Evolutionary conservation across 768 basidiomycete species (phyloP).

Genomic region (Steccherinum ochraceum): DNA sequence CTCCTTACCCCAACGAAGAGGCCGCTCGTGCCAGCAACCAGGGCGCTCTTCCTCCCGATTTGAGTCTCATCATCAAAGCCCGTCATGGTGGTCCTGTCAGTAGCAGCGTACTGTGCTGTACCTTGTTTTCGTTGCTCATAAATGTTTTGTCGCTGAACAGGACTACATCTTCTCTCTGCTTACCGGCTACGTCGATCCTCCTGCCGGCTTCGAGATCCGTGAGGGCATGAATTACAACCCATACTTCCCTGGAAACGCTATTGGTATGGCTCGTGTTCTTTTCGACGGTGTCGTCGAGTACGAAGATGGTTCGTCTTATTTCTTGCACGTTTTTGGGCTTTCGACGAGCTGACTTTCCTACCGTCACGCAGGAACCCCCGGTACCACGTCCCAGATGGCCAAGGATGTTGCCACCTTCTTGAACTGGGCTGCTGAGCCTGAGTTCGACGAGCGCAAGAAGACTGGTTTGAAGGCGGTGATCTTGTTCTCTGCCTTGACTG

Average conservation of each 20-base stretch:
- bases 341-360: not conserved
- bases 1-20: conserved; percentile 96
- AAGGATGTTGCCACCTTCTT: conserved; percentile 97
- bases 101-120: too few relatives aligned
- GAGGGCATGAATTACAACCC: conserved; percentile 99
- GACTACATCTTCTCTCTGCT: conserved; percentile 97
- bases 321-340: not conserved
- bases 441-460: conserved; percentile 97
- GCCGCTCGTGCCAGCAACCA: conserved; percentile 91
- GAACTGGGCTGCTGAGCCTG: conserved; percentile 96
- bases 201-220: conserved; percentile 89
- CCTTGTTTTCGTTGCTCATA: not conserved
- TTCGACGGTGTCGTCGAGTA: conserved; percentile 97
- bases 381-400: conserved; percentile 97
- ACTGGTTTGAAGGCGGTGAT: conserved; percentile 94
- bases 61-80: conserved; percentile 96
- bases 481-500: conserved; percentile 80
- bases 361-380: conserved; percentile 67
- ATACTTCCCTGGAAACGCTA: conserved; percentile 98
- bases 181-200: conserved; percentile 95
- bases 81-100: conserved; percentile 93
- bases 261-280: conserved; percentile 95
- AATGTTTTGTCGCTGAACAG: conserved; percentile 31
- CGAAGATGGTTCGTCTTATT: conserved; percentile 65
- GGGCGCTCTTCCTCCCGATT: conserved; percentile 95